These are phyloP conservation scores for Aspergillus caelatus DNA, from an alignment of 2,329 filamentous ascomycete genomes.

Conservation along the genomic window DNA sequence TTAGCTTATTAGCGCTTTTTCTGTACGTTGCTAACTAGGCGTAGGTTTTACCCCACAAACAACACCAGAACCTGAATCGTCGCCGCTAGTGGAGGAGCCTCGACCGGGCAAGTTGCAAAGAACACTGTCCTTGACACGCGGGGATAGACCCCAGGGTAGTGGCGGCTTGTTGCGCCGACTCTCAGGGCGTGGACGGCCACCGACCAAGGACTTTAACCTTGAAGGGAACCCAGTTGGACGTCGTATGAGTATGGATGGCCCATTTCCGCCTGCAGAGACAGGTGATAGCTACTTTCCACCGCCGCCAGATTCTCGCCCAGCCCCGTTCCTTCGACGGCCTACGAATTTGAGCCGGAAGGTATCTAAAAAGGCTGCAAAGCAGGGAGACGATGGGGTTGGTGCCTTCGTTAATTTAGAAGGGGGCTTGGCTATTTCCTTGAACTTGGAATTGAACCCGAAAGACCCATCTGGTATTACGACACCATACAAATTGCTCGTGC, in stretches of 20 bases:
- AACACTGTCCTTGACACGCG: slow-evolving; percentile 64
- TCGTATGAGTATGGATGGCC: slow-evolving; percentile 40
- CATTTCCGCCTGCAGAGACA: slow-evolving; percentile 32
- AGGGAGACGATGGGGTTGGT: slow-evolving; percentile 54
- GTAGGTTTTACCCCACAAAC: slow-evolving; percentile 73
- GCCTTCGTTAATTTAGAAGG: slow-evolving; percentile 74
- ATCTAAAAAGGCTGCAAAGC: slow-evolving; percentile 59
- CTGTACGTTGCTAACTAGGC: slow-evolving; percentile 46
- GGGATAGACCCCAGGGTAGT: slow-evolving; percentile 49
- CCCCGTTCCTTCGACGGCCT: slow-evolving; percentile 67
- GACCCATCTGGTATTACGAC: slow-evolving; percentile 87
- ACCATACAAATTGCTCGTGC: slow-evolving; percentile 84
- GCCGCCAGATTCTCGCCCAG: slow-evolving; percentile 35
- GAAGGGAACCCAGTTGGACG: slow-evolving; percentile 26
- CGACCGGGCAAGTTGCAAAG: slow-evolving; percentile 52
- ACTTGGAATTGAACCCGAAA: slow-evolving; percentile 82
- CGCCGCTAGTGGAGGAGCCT: slow-evolving; percentile 33
- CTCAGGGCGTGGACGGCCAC: slow-evolving; percentile 48
- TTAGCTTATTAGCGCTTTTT: slow-evolving; percentile 5
- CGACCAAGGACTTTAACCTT: slow-evolving; percentile 43
- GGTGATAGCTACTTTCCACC: slow-evolving; percentile 39
- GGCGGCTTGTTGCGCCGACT: slow-evolving; percentile 49
- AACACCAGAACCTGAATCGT: slow-evolving; percentile 58
- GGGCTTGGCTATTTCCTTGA: slow-evolving; percentile 83
- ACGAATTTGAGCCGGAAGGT: slow-evolving; percentile 69